Evolutionary conservation across 768 basidiomycete genomes (phyloP).

Genomic region (Kwoniella dendrophila): DNA sequence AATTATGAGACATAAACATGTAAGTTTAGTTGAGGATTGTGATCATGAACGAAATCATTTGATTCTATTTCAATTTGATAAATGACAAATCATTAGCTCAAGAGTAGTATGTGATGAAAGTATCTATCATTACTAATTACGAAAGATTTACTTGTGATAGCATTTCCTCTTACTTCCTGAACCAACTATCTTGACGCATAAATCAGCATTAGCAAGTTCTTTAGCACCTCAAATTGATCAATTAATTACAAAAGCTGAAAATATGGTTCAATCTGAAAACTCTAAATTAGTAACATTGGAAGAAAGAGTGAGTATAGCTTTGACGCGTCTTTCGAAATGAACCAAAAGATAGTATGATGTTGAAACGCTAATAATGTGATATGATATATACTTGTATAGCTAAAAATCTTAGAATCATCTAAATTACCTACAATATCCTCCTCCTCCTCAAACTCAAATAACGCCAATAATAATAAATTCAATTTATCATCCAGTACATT

Average conservation of each 20-base stretch:
- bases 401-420: slow-evolving; percentile 38
- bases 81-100: too few species aligned
- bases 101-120: too few species aligned
- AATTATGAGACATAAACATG: slow-evolving; percentile 50
- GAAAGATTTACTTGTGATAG: slow-evolving; percentile 16
- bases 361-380: too few species aligned
- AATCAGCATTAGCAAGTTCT: slow-evolving; percentile 40
- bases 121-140: not conserved
- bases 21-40: too few species aligned
- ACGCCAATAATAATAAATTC: not conserved
- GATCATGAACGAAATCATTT: too few species aligned
- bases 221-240: slow-evolving; percentile 53
- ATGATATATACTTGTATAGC: slow-evolving; percentile 15
- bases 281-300: slow-evolving; percentile 38
- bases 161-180: slow-evolving; percentile 52
- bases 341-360: too few species aligned
- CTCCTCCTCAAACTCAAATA: not conserved
- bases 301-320: slow-evolving; percentile 48
- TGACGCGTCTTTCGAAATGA: too few species aligned
- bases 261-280: slow-evolving; percentile 26
- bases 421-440: slow-evolving; percentile 5
- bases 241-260: slow-evolving; percentile 45
- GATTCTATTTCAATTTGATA: too few species aligned
- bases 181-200: slow-evolving; percentile 48
- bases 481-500: not conserved